Conservation (phyloP, 2,329 filamentous ascomycete genomes). For the Cordyceps cicadae region DNA sequence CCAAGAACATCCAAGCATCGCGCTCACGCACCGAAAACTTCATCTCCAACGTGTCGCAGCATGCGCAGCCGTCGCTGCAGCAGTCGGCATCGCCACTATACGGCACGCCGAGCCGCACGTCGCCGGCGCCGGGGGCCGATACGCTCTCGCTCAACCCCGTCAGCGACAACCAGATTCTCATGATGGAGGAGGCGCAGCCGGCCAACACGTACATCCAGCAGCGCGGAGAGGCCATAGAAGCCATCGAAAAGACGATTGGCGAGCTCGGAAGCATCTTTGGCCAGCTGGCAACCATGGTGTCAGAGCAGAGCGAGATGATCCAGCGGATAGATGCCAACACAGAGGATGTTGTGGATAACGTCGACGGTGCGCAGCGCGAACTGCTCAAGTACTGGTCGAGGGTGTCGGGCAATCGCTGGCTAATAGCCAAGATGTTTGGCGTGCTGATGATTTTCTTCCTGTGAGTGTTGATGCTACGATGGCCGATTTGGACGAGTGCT, state of each 20-base stretch:
- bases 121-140: slow-evolving; percentile 57
- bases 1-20: slow-evolving; percentile 95
- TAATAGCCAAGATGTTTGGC: slow-evolving; percentile 72
- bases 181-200: slow-evolving; percentile 86
- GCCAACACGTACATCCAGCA: slow-evolving; percentile 87
- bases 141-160: slow-evolving; percentile 73
- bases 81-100: slow-evolving; percentile 83
- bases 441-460: slow-evolving; percentile 92
- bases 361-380: slow-evolving; percentile 92
- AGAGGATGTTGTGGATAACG: slow-evolving; percentile 95
- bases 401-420: slow-evolving; percentile 90
- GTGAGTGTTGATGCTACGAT: slow-evolving; percentile 28
- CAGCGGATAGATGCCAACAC: slow-evolving; percentile 96
- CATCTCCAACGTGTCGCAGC: slow-evolving; percentile 77
- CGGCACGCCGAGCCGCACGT: slow-evolving; percentile 62
- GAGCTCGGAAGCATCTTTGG: slow-evolving; percentile 88
- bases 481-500: not conserved
- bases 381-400: slow-evolving; percentile 94
- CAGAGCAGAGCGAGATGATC: slow-evolving; percentile 95
- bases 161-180: slow-evolving; percentile 77
- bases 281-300: slow-evolving; percentile 92
- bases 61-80: slow-evolving; percentile 58
- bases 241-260: slow-evolving; percentile 89
- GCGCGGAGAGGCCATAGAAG: slow-evolving; percentile 89
- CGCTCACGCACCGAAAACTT: slow-evolving; percentile 92